Evolutionary conservation across 306 rosid genomes (phyloP), one percentile per base, ranked within the genome.

Genomic region (Betula pendula): DNA sequence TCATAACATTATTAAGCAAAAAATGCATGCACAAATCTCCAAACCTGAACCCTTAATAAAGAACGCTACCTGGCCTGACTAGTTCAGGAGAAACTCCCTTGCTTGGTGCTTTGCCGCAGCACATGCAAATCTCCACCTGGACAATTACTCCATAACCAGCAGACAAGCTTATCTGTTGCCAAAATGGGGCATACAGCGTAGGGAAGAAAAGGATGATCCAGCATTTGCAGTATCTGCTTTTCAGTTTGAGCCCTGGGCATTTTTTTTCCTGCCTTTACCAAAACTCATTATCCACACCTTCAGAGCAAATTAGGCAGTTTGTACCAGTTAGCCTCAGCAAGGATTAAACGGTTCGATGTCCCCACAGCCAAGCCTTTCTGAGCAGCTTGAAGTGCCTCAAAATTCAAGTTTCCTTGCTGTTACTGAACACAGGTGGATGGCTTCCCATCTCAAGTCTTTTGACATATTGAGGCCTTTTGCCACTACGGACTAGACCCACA

Each of bases 151-250:
- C 90, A 90, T 95, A 52, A 92, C 97, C 85, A 88, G 89, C 97
- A 95, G 96, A 88, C 74, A n/a, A 88, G 91, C 82, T 90, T 92
- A 78, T 92, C 93, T 6, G 99, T 84, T 55, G 83, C n/a, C 83
- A 69, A 91, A 83, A 80, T 92, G n/a, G 91, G 16, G 92, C 85
- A 83, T 89, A 95, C 14, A 95, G 84, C 0, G 99, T 95, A 24
- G n/a, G 99, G 99, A 60, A 95, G 97, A 84, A 95, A 95, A 2
- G 99, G 99, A 85, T 95, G 99, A 84, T 95, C 99, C 79, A 95
- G 83, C 87, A 90, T 88, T 76, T 95, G 92, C 51, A 95, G 89
- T 76, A 95, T 92, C 82, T 90, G 97, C 84, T 91, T 88, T 81
- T 95, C 99, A 68, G 99, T 95, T 86, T 95, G 97, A 73, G 93